phyloP scores from a whole-genome alignment of 805 yeast species.

The Candida succiphila region DNA sequence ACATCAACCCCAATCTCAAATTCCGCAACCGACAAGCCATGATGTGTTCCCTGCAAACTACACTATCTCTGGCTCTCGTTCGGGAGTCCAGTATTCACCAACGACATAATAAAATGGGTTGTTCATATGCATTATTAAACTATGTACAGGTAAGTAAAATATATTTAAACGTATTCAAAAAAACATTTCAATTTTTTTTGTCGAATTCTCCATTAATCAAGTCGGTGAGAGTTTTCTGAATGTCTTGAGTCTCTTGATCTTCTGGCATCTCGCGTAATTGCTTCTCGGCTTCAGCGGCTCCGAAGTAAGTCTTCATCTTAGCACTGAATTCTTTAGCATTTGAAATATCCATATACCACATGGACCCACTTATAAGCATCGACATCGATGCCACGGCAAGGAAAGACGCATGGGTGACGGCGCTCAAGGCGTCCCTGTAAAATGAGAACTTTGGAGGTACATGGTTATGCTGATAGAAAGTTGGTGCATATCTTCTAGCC shows the following conservation, averaged over 20 bases:
- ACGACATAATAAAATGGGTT: too few species aligned
- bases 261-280: constrained; percentile 33
- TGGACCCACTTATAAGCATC: constrained; percentile 63
- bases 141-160: too few species aligned
- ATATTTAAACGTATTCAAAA: too few species aligned
- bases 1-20: too few species aligned
- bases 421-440: constrained; percentile 75
- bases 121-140: too few species aligned
- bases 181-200: too few species aligned
- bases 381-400: constrained; percentile 64
- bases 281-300: constrained; percentile 55
- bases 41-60: too few species aligned
- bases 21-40: too few species aligned
- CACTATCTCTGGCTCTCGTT: too few species aligned
- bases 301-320: constrained; percentile 52
- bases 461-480: constrained; percentile 75
- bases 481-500: constrained; percentile 65
- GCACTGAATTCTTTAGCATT: constrained; percentile 60
- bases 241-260: constrained; percentile 50
- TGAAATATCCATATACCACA: constrained; percentile 75
- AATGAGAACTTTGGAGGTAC: constrained; percentile 77
- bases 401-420: constrained; percentile 73
- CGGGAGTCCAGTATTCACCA: too few species aligned
- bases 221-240: constrained; percentile 33
- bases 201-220: constrained; percentile 9